Evolutionary conservation across 176 grass and related monocot genomes (phyloP).

Genomic region (Rhynchospora breviuscula): DNA sequence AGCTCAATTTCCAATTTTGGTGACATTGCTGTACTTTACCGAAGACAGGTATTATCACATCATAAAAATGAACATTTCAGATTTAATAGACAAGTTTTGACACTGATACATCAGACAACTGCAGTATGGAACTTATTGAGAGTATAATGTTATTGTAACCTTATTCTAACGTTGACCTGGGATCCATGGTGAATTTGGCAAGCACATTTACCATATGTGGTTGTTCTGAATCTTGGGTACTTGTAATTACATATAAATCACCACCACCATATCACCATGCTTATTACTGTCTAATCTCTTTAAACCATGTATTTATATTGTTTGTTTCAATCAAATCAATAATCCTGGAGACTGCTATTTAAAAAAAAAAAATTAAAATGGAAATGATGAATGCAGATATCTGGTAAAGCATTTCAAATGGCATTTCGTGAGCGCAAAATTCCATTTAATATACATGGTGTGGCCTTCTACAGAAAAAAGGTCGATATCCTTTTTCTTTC

Average conservation of each 20-base stretch:
- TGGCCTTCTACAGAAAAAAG: slow-evolving; percentile 98
- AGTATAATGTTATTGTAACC: not conserved
- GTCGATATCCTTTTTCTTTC: slow-evolving; percentile 31
- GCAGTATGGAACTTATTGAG: not conserved
- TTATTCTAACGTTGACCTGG: not conserved
- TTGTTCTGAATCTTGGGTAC: slow-evolving; percentile 26
- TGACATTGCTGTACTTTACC: slow-evolving; percentile 75
- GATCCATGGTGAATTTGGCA: not conserved
- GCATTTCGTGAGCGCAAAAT: slow-evolving; percentile 94
- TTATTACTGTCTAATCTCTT: not conserved
- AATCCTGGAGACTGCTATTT: no score
- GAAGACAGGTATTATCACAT: slow-evolving; percentile 65
- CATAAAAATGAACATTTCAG: not conserved
- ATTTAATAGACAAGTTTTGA: not conserved
- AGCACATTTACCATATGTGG: slow-evolving; percentile 12
- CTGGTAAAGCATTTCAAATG: slow-evolving; percentile 91
- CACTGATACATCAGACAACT: not conserved
- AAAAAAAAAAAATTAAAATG: not conserved
- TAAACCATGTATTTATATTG: no score
- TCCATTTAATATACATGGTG: slow-evolving; percentile 92
- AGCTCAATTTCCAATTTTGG: slow-evolving; percentile 48
- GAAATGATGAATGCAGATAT: slow-evolving; percentile 39
- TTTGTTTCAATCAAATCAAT: no score
- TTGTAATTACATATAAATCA: not conserved
- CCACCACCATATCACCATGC: not conserved